Evolutionary conservation across 257 asterid genomes (phyloP).

Genomic region (Solanum medicagineum): DNA sequence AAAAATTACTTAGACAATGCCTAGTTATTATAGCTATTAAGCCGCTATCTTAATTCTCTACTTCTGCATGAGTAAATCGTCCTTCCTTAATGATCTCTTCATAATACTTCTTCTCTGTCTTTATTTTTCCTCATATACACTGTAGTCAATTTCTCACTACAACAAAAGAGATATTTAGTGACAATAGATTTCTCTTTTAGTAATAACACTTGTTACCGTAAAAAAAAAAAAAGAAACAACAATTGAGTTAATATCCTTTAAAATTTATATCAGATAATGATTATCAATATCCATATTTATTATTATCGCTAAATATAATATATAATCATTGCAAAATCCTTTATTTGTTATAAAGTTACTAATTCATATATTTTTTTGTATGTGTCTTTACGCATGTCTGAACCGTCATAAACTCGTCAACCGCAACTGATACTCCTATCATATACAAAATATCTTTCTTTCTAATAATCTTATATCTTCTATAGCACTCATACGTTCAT

Average conservation of each 20-base stretch:
- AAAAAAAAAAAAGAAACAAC: no score
- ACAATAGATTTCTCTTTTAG: no score
- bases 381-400: background rate
- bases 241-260: no score
- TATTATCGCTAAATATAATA: no score
- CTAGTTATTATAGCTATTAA: background rate
- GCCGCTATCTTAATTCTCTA: background rate
- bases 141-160: background rate
- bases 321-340: no score
- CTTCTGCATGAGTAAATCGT: background rate
- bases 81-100: background rate
- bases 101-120: background rate
- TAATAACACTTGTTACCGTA: no score
- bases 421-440: background rate
- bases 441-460: accelerated
- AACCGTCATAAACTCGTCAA: background rate
- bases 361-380: no score
- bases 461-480: accelerated
- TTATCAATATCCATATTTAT: no score
- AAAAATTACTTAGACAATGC: background rate
- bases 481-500: background rate
- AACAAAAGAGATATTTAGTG: no score
- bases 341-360: no score
- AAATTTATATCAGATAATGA: no score
- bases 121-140: background rate